phyloP scores from a whole-genome alignment of 1,284 basidiomycete genomes.

The Puccinia horiana region DNA sequence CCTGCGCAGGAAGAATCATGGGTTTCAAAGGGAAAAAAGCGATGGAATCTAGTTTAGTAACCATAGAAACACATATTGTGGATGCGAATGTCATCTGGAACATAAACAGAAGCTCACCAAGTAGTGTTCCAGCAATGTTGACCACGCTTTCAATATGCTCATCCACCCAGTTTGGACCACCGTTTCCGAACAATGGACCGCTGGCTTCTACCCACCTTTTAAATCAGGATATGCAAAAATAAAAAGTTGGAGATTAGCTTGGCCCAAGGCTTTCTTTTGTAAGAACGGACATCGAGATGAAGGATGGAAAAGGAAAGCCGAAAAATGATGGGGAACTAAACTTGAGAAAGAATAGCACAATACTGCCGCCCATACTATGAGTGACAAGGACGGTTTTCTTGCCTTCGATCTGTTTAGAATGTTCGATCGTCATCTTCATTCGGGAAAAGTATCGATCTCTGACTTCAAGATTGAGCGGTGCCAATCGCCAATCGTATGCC shows the following conservation, averaged over 20 bases:
- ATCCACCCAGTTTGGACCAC: conserved; percentile 89
- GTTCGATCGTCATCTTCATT: conserved; percentile 81
- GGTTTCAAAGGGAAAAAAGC: not conserved
- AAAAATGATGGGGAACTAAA: not conserved
- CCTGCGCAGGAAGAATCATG: conserved; percentile 53
- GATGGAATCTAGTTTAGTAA: not conserved
- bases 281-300: not conserved
- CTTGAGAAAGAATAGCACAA: conserved; percentile 34
- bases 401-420: conserved; percentile 71
- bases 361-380: conserved; percentile 64
- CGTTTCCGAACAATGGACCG: conserved; percentile 70
- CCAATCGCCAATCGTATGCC: conserved; percentile 53
- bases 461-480: conserved; percentile 71
- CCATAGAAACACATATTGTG: not conserved
- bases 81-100: conserved; percentile 26
- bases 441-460: conserved; percentile 90
- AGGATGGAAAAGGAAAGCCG: not conserved
- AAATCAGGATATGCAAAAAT: conserved; percentile 51
- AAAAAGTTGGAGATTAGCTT: conserved; percentile 34
- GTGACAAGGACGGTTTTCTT: conserved; percentile 84
- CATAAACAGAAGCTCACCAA: conserved; percentile 59
- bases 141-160: conserved; percentile 64
- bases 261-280: conserved; percentile 30
- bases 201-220: conserved; percentile 92
- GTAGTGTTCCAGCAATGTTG: conserved; percentile 81